Conservation (phyloP, 768 basidiomycete genomes). For the Russula sp. region DNA sequence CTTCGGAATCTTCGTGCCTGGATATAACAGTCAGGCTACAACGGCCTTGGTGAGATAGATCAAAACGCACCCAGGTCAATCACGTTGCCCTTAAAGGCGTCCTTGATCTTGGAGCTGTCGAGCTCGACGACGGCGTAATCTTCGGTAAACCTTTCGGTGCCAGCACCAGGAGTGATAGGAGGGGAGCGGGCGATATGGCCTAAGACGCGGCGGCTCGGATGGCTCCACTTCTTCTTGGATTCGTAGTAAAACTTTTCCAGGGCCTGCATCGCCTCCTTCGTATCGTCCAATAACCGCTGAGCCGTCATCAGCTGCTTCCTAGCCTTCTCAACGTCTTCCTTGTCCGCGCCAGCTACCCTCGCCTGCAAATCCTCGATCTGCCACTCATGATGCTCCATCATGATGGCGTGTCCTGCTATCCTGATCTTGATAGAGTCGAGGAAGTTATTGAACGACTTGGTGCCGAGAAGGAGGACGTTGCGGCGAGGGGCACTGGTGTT, state of each 20-base stretch:
- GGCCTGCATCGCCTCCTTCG: neutral
- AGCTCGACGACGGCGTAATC: constrained; percentile 18
- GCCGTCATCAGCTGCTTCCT: neutral
- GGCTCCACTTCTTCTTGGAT: neutral
- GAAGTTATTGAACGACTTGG: constrained; percentile 26
- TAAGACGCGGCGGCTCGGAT: neutral
- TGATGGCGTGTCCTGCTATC: no score
- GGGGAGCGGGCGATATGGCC: neutral
- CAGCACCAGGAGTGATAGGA: neutral
- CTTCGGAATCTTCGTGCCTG: constrained; percentile 6
- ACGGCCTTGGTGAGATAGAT: constrained; percentile 3
- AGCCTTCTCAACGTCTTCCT: neutral
- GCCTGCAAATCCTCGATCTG: no score
- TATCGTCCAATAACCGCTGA: neutral
- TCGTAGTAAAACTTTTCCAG: neutral
- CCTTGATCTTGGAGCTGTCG: neutral
- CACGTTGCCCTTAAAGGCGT: constrained; percentile 6
- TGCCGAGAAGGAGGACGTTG: constrained; percentile 32
- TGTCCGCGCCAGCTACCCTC: neutral
- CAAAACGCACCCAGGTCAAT: constrained; percentile 24
- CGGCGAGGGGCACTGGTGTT: constrained; percentile 24
- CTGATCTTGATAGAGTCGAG: no score
- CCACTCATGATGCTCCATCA: no score
- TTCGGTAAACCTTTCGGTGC: neutral
- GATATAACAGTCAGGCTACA: constrained; percentile 8